Conservation (phyloP, 2,329 filamentous ascomycete genomes). For the Clarireedia monteithiana region DNA sequence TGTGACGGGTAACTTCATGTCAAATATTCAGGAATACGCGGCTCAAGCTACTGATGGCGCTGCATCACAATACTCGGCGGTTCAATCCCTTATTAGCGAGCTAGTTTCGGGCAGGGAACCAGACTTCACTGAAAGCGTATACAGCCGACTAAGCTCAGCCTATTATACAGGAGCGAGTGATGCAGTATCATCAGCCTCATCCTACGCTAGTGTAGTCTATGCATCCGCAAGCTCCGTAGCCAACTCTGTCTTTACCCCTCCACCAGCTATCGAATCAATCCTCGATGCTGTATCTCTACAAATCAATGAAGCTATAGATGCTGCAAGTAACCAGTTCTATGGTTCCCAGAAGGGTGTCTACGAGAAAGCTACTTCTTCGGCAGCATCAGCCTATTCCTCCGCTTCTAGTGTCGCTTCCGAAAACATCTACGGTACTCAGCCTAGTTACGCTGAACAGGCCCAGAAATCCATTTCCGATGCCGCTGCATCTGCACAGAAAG, state of each 20-base stretch:
- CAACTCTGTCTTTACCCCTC: constrained; percentile 45
- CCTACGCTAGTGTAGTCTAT: constrained; percentile 41
- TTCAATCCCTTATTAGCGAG: constrained; percentile 68
- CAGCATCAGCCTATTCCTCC: constrained; percentile 43
- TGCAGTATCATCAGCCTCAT: constrained; percentile 40
- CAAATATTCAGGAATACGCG: constrained; percentile 49
- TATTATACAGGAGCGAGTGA: constrained; percentile 56
- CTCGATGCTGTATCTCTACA: constrained; percentile 48
- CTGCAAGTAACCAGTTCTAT: constrained; percentile 49
- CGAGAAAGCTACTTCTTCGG: constrained; percentile 46
- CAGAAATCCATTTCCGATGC: constrained; percentile 45
- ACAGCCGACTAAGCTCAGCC: constrained; percentile 60
- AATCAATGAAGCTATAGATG: constrained; percentile 50
- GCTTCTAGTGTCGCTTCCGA: constrained; percentile 42
- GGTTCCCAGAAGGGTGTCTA: constrained; percentile 45
- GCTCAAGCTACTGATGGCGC: constrained; percentile 55
- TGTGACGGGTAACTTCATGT: constrained; percentile 35
- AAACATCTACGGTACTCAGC: constrained; percentile 46
- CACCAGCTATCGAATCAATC: constrained; percentile 49
- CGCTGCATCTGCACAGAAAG: constrained; percentile 45
- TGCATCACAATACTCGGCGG: constrained; percentile 57
- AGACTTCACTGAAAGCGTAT: constrained; percentile 73
- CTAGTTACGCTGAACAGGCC: constrained; percentile 44
- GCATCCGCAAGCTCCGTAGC: constrained; percentile 38
- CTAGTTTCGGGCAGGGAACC: constrained; percentile 71